phyloP scores from a whole-genome alignment of 108 stramenopile genomes.

The Nitzschia inconspicua region DNA sequence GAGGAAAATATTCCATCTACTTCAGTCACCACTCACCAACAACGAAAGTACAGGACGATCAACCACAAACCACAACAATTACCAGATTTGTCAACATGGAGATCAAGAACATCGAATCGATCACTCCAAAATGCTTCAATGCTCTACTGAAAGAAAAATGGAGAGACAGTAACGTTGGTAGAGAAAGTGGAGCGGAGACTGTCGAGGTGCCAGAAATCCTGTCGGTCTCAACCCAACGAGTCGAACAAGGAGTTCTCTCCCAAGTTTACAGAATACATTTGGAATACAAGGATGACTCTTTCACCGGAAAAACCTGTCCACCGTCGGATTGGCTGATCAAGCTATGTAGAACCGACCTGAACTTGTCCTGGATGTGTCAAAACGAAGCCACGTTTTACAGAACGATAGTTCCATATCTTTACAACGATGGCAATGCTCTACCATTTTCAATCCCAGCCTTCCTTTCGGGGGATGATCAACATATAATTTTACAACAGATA shows the following conservation, averaged over 20 bases:
- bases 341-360: slow-evolving; percentile 18
- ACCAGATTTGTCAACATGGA: too few relatives aligned
- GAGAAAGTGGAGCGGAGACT: background rate
- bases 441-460: slow-evolving; percentile 12
- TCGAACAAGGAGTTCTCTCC: slow-evolving; percentile 20
- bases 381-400: slow-evolving; percentile 15
- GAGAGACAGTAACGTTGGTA: background rate
- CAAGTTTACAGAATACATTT: slow-evolving; percentile 10
- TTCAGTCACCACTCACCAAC: too few relatives aligned
- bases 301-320: background rate
- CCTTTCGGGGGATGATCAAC: slow-evolving; percentile 7
- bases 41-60: too few relatives aligned
- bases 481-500: slow-evolving; percentile 4
- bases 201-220: background rate
- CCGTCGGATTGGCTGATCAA: slow-evolving; percentile 15
- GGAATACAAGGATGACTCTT: background rate
- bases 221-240: background rate
- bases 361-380: slow-evolving; percentile 22
- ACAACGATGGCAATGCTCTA: background rate
- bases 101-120: background rate
- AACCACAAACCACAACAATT: too few relatives aligned
- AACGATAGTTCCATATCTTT: background rate
- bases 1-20: too few relatives aligned
- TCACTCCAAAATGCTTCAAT: background rate
- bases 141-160: background rate